Evolutionary conservation across 1,284 basidiomycete genomes (phyloP), one percentile per base, ranked within the genome.

Genomic region (Cryptococcus sp.): DNA sequence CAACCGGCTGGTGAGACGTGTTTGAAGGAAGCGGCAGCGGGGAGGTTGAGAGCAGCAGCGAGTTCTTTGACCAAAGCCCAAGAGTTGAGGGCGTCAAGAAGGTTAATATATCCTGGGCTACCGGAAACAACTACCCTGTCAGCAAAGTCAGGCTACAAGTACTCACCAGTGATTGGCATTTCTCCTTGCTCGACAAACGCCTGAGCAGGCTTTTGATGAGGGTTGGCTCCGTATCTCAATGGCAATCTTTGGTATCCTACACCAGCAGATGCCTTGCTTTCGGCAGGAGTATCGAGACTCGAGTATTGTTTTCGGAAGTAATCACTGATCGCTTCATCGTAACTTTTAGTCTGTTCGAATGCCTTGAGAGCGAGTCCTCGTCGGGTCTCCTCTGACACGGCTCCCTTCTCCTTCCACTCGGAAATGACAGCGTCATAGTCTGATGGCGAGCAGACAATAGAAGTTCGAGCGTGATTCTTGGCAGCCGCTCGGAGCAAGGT

Each of bases 11-110:
- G 95, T 23, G 94, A 98, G 58, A 98, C 96, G 76, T 99, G 95
- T 82, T 99, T 99, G 86, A 98, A 99, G 0, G 94, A 98, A 3
- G 95, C 93, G 14, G 95, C 95, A 31, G 96, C 96, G 14, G 96
- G 93, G 51, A 98, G 84, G 52, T 68, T 57, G 57, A 83, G 80
- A 32, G 90, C 84, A 1, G 89, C 89, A 50, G 92, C 86, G 8
- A 99, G 84, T 76, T 99, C 95, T 72, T 88, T 90, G 59, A 99
- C 95, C 49, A 99, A 85, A 0, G 90, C 95, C 76, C 89, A 99
- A 6, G 95, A 95, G 79, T 98, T 98, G 70, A 99, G 84, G 0
- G 92, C 93, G 70, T 98, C 96, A 56, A 99, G 83, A n/a, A 98
- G 83, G 81, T 99, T 98, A 82, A 99, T 98, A 79, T 98, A 98